Evolutionary conservation across 1,284 basidiomycete genomes (phyloP).

Genomic region (Fistulinella cinereoalba): DNA sequence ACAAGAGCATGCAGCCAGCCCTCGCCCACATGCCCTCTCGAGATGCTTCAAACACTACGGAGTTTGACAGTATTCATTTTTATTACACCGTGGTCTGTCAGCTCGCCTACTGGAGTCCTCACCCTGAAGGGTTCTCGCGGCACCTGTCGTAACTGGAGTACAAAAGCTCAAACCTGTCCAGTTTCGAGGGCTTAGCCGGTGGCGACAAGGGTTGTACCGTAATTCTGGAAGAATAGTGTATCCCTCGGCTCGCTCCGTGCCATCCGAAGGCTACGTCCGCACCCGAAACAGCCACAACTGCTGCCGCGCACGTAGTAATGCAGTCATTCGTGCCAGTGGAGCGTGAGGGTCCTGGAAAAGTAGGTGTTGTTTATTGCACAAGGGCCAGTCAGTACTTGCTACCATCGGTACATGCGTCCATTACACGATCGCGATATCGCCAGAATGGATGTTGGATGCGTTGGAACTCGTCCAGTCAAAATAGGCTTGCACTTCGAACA

Average conservation of each 20-base stretch:
- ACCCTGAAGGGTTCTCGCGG: slow-evolving; percentile 1
- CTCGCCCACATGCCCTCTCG: neutral
- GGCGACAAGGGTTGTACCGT: slow-evolving; percentile 10
- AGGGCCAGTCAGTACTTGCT: too few relatives aligned
- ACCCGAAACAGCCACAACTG: slow-evolving; percentile 10
- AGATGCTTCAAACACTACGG: neutral
- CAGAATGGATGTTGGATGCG: neutral
- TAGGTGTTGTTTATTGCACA: neutral
- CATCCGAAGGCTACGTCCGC: slow-evolving; percentile 3
- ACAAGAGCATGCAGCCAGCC: neutral
- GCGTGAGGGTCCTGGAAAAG: too few relatives aligned
- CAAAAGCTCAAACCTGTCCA: slow-evolving; percentile 1
- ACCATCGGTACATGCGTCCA: neutral
- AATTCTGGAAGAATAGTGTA: slow-evolving; percentile 2
- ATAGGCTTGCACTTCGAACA: slow-evolving; percentile 2
- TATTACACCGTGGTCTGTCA: neutral
- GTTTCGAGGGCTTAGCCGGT: slow-evolving; percentile 5
- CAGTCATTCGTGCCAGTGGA: neutral
- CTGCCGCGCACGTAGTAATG: slow-evolving; percentile 9
- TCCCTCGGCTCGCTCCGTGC: slow-evolving; percentile 13
- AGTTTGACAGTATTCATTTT: neutral
- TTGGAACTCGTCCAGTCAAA: slow-evolving; percentile 1
- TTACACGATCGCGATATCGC: neutral
- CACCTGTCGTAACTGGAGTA: neutral
- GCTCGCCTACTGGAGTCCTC: neutral